Base-by-base conservation (phyloP, 768 basidiomycete species). In the Phaeotremella fagi region DNA sequence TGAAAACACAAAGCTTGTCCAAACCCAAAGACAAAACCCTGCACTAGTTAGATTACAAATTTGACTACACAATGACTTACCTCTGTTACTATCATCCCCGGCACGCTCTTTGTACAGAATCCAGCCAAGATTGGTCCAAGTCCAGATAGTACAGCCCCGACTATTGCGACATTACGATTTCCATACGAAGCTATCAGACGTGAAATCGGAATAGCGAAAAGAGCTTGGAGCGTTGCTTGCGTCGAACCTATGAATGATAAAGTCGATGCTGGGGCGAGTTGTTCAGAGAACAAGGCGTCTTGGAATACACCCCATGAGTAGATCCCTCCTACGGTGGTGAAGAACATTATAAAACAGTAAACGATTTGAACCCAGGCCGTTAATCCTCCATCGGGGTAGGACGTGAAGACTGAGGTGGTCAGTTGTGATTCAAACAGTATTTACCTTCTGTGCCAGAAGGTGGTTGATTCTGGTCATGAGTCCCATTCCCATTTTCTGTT, bases 161-260 rank as follows among this genome's bases (percentile, higher is more conserved):
- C 54, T 2, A 60, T 28, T 0, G 50, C 25, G 0, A 52, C 36
- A 15, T 57, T 49, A 1, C 54, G 54, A 23, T 57, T 58, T 0
- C 63, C 70, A 29, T 57, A 58, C 26, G 50, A 38, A 16, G 45
- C 48, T 2, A 64, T 44, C 0, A 61, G 22, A 6, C 49, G 47
- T 1, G 63, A 54, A 36, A 54, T 61, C 20, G 57, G 44, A 1
- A 58, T 60, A 0, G 59, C 63, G 35, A 54, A 61, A 1, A 66
- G 9, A 1, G 60, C 60, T 3, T 60, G 55, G 3, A 43, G 36
- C 0, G 60, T 55, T 6, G 57, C 54, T 0, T 52, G 43, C 1
- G 57, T 48, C n/a, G 29, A 60, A 3, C 67, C 65, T 20, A 69
- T 51, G 42, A 60, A 69, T 3, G 66, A 51, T 5, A 72, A 53